Evolutionary conservation across 768 basidiomycete species (phyloP).

Genomic region (Lentinula boryana): DNA sequence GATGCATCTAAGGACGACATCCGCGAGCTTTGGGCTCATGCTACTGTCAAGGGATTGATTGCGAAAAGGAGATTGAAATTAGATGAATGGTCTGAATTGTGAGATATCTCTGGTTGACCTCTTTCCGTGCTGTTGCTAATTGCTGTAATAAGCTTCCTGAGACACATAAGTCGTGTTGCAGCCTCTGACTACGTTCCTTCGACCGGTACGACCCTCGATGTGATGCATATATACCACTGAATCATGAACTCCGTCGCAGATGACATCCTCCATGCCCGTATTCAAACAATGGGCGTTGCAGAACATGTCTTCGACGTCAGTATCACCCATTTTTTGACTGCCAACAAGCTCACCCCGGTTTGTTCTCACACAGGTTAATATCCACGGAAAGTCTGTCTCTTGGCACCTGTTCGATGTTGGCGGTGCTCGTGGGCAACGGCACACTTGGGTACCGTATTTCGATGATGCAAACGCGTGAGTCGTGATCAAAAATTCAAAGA

Average conservation of each 20-base stretch:
- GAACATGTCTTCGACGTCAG: slow-evolving; percentile 76
- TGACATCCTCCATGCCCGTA: slow-evolving; percentile 84
- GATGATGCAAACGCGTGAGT: slow-evolving; percentile 60
- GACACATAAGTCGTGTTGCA: slow-evolving; percentile 67
- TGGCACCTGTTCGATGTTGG: slow-evolving; percentile 74
- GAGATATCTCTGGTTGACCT: slow-evolving; percentile 22
- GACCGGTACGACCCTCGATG: slow-evolving; percentile 42
- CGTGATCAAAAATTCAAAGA: neutral
- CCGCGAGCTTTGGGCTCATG: slow-evolving; percentile 65
- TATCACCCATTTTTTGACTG: neutral
- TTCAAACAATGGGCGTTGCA: slow-evolving; percentile 85
- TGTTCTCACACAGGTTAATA: slow-evolving; percentile 24
- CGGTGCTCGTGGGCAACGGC: slow-evolving; percentile 65
- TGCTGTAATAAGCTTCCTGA: slow-evolving; percentile 53
- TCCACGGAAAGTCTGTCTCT: slow-evolving; percentile 70
- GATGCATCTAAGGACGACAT: slow-evolving; percentile 58
- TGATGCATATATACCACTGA: slow-evolving; percentile 18
- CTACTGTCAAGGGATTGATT: slow-evolving; percentile 64
- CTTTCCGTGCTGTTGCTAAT: slow-evolving; percentile 10
- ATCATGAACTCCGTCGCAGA: slow-evolving; percentile 38
- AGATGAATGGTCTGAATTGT: slow-evolving; percentile 90
- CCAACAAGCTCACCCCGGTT: neutral
- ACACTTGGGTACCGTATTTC: slow-evolving; percentile 75
- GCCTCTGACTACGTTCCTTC: slow-evolving; percentile 66
- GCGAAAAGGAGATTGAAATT: slow-evolving; percentile 64